Conservation (phyloP, 208 protist species). For the Crithidia expoeki region DNA sequence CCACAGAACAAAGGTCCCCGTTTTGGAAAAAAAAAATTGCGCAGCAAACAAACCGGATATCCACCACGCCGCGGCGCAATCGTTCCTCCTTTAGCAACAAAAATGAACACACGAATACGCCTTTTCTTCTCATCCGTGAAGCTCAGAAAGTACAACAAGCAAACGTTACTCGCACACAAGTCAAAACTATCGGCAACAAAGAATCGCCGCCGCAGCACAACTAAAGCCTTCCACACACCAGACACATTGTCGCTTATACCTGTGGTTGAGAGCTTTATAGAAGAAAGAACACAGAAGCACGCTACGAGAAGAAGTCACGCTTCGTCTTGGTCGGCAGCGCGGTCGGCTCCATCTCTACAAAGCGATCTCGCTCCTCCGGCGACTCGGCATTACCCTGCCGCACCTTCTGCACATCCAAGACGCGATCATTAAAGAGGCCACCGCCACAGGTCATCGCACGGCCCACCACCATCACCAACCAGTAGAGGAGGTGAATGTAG, state of each 20-base stretch:
- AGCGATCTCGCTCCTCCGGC: slow-evolving; percentile 16
- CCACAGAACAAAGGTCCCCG: no score
- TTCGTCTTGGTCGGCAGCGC: slow-evolving; percentile 27
- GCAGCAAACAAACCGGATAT: no score
- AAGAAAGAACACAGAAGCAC: not conserved
- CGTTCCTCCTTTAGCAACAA: no score
- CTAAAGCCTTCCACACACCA: not conserved
- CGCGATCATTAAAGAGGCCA: slow-evolving; percentile 51
- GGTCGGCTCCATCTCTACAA: slow-evolving; percentile 33
- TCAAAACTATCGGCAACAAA: not conserved
- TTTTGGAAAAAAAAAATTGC: no score
- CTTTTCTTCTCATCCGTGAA: not conserved
- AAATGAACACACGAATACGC: no score
- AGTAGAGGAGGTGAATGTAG: slow-evolving; percentile 66
- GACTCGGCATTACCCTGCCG: slow-evolving; percentile 10
- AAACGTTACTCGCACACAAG: no score
- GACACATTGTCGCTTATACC: no score
- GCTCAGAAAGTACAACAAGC: not conserved
- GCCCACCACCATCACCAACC: slow-evolving; percentile 58
- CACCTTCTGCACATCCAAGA: slow-evolving; percentile 40
- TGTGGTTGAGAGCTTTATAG: not conserved
- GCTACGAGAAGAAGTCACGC: slow-evolving; percentile 35
- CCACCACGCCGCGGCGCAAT: no score
- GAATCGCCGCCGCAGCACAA: no score
- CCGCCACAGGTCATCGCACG: slow-evolving; percentile 41